These are phyloP conservation scores for Tricholoma matsutake DNA, from an alignment of 768 basidiomycete species.

Conservation along the genomic window DNA sequence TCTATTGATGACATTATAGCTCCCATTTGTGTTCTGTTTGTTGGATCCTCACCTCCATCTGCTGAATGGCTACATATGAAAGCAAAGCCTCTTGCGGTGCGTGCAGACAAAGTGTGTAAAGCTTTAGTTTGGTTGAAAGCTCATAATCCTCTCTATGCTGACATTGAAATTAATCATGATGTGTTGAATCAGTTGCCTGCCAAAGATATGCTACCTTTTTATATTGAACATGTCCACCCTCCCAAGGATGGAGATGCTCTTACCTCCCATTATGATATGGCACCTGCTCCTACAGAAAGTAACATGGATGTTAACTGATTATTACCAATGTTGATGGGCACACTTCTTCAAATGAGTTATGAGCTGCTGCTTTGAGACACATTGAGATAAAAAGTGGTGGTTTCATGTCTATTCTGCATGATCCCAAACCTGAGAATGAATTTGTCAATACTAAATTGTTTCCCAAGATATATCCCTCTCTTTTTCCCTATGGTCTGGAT, in stretches of 20 bases:
- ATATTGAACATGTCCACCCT: too few relatives aligned
- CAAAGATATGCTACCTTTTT: neutral
- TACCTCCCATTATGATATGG: neutral
- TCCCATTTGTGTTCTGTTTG: too few relatives aligned
- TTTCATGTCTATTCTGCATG: too few relatives aligned
- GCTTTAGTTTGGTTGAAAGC: slow-evolving; percentile 35
- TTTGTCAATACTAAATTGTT: slow-evolving; percentile 35
- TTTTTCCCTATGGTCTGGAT: slow-evolving; percentile 32
- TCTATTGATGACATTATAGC: slow-evolving; percentile 30
- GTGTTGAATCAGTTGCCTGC: slow-evolving; percentile 6
- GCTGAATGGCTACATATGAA: too few relatives aligned
- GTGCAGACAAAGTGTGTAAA: slow-evolving; percentile 24
- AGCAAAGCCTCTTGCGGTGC: slow-evolving; percentile 33
- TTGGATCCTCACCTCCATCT: too few relatives aligned
- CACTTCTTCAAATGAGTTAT: too few relatives aligned
- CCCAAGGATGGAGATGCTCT: neutral
- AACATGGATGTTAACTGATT: neutral
- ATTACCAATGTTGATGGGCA: neutral
- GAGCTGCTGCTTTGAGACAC: too few relatives aligned
- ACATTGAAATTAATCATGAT: too few relatives aligned
- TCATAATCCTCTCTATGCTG: slow-evolving; percentile 36
- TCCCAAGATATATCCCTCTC: too few relatives aligned
- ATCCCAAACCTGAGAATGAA: slow-evolving; percentile 28
- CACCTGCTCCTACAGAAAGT: too few relatives aligned
- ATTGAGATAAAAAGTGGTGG: too few relatives aligned